Evolutionary conservation across 129 eudicot genomes (phyloP).

Genomic region (Pseudognaphalium luteoalbum): DNA sequence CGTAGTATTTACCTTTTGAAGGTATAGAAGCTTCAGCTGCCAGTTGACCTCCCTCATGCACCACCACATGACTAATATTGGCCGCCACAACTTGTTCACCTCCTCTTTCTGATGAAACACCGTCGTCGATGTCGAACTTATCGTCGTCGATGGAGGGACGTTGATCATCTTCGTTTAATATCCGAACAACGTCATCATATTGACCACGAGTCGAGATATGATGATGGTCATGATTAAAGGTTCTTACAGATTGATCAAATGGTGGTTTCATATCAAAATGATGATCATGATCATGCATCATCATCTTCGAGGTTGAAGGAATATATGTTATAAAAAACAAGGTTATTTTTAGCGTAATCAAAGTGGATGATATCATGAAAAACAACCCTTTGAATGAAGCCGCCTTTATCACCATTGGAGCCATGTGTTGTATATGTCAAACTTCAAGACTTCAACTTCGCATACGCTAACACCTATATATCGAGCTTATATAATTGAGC

Average conservation of each 20-base stretch:
- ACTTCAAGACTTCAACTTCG: constrained; percentile 11
- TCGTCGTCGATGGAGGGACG: not conserved
- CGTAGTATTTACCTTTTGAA: constrained; percentile 29
- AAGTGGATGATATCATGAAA: constrained; percentile 35
- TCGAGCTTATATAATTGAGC: not conserved
- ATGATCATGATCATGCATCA: constrained; percentile 7
- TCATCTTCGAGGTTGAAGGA: constrained; percentile 34
- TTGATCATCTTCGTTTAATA: constrained; percentile 27
- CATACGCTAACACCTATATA: constrained; percentile 8
- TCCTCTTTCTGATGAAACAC: constrained; percentile 10
- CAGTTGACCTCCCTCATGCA: constrained; percentile 29
- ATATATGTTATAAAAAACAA: constrained; percentile 29
- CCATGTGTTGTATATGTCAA: constrained; percentile 22
- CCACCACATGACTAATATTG: constrained; percentile 17
- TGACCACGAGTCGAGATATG: not conserved
- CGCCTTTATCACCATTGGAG: constrained; percentile 12
- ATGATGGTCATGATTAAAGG: constrained; percentile 1
- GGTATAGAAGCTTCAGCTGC: constrained; percentile 23
- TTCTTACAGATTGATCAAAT: constrained; percentile 8
- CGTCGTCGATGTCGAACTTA: not conserved
- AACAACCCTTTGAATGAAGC: constrained; percentile 36
- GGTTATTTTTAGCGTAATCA: constrained; percentile 23
- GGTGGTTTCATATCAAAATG: constrained; percentile 24
- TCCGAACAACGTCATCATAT: constrained; percentile 25
- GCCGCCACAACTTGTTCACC: constrained; percentile 10